Base-by-base conservation (phyloP, 768 basidiomycete species). In the Cystobasidium onofrii region DNA sequence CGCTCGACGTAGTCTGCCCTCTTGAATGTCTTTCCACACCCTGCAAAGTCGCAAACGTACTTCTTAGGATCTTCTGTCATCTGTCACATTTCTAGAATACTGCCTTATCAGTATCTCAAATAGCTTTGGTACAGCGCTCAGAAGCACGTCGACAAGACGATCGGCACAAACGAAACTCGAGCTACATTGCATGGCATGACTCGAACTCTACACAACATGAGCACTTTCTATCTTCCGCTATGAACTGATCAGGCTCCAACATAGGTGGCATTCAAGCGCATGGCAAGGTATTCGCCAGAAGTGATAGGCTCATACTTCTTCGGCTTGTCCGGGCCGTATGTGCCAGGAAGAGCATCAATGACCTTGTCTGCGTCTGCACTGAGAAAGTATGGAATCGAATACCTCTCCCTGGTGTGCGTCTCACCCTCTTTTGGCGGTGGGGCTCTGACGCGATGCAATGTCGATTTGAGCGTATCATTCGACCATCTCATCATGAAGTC, bases 381-480 rank as follows among this genome's bases (percentile, higher is more conserved):
- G 43, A 25, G n/a, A 41, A 74, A 74, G n/a, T 72, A 72, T 23
- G 65, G 65, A 20, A 67, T 31, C 12, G 65, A 67, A 29, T 39
- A 50, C 9, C 65, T 34, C 31, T 50, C 65, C 23, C 43, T 44
- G 15, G 65, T 29, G 31, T 27, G 23, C 15, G 39, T 83, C 4
- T 78, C 81, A 52, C 80, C 80, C n/a, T 67, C 73, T 33, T 75
- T 25, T 52, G 71, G 44, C 73, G 76, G 52, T 0, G 80, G 80
- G 6, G 78, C 74, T n/a, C 77, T 61, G n/a, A 81, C 80, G 0
- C 79, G 75, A 54, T 81, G 80, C 13, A 80, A 46, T 2, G 80
- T 80, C 10, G 80, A 80, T 50, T 80, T 80, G 64, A 81, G 77
- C 6, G 41, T 72, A 73, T 80, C 79, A 64, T 80, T 80, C 0